phyloP scores from a whole-genome alignment of 2,329 filamentous ascomycete genomes.

The Ascochyta fabae region DNA sequence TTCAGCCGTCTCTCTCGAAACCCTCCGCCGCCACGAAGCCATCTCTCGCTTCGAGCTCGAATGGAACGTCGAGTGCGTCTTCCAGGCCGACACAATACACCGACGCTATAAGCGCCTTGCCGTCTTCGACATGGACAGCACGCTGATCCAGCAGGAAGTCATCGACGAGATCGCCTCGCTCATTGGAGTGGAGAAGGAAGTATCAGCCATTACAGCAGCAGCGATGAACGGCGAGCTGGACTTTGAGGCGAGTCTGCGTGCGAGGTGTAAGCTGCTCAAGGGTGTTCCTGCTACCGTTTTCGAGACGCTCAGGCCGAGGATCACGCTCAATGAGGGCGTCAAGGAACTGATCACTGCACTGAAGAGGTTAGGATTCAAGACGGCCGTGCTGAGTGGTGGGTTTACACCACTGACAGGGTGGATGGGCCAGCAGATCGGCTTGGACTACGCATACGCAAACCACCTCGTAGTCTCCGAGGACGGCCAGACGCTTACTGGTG shows the following conservation, averaged over 20 bases:
- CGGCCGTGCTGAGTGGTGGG: constrained; percentile 89
- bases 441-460: constrained; percentile 91
- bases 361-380: constrained; percentile 80
- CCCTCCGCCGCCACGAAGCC: constrained; percentile 79
- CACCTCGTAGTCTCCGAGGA: constrained; percentile 70
- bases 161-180: constrained; percentile 92
- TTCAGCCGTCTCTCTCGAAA: constrained; percentile 61
- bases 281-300: constrained; percentile 82
- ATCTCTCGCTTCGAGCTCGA: constrained; percentile 83
- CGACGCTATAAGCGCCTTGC: constrained; percentile 82
- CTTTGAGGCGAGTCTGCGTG: constrained; percentile 82
- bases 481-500: constrained; percentile 68
- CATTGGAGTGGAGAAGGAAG: constrained; percentile 79
- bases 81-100: constrained; percentile 77
- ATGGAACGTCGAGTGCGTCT: constrained; percentile 85
- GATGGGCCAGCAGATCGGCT: constrained; percentile 79
- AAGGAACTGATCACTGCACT: constrained; percentile 75
- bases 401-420: constrained; percentile 89
- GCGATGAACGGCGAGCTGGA: constrained; percentile 97
- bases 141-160: constrained; percentile 94
- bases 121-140: constrained; percentile 99
- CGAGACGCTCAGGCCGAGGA: constrained; percentile 73
- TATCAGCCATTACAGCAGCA: constrained; percentile 86
- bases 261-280: constrained; percentile 79
- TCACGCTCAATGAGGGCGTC: constrained; percentile 84